Evolutionary conservation across 2,329 filamentous ascomycete genomes (phyloP).

Genomic region (Gnomoniopsis smithogilvyi): DNA sequence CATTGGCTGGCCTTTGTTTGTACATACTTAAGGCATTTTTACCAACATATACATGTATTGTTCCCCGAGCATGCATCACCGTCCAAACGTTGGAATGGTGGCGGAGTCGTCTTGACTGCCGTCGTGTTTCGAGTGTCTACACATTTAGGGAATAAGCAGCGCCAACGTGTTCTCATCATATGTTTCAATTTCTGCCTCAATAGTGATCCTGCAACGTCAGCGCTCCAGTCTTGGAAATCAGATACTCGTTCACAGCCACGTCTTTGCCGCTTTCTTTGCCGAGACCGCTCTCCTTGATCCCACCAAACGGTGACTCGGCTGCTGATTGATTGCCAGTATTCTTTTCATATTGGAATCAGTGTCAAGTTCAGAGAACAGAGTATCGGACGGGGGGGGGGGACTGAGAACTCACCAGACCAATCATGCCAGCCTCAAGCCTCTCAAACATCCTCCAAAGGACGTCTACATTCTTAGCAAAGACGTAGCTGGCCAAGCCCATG

Average conservation of each 20-base stretch:
- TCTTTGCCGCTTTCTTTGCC: slow-evolving; percentile 23
- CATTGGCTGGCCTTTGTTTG: not conserved
- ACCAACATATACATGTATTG: not conserved
- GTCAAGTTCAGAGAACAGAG: not conserved
- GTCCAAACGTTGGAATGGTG: too few species aligned
- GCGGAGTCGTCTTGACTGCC: too few species aligned
- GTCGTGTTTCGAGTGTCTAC: too few species aligned
- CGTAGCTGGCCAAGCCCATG: slow-evolving; percentile 30
- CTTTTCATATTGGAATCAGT: not conserved
- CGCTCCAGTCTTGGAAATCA: slow-evolving; percentile 19
- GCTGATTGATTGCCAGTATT: slow-evolving; percentile 37
- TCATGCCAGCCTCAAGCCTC: slow-evolving; percentile 61
- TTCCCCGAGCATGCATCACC: too few species aligned
- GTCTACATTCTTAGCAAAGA: slow-evolving; percentile 28
- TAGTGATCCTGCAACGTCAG: slow-evolving; percentile 13
- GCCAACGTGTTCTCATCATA: too few species aligned
- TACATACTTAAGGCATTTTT: not conserved
- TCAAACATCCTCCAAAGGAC: slow-evolving; percentile 40
- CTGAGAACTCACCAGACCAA: slow-evolving; percentile 40
- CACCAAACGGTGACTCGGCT: slow-evolving; percentile 23
- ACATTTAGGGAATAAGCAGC: too few species aligned
- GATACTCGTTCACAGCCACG: slow-evolving; percentile 19
- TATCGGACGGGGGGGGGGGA: too few species aligned
- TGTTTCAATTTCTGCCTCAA: not conserved
- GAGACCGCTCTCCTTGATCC: slow-evolving; percentile 23